Conservation (phyloP, 306 rosid species). For the Acacia crassicarpa region DNA sequence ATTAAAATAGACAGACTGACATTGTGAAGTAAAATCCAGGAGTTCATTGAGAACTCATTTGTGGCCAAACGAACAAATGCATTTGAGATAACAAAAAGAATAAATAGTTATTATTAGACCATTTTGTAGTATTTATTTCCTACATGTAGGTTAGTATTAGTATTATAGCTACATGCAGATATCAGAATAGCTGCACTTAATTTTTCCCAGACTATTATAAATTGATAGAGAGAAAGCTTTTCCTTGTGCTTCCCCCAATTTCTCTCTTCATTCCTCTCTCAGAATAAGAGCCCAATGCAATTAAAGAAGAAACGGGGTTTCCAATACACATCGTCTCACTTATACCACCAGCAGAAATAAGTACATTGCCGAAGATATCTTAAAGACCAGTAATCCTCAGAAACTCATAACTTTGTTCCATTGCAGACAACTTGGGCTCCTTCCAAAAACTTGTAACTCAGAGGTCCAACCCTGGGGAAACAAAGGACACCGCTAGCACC, state of each 20-base stretch:
- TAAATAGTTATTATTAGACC: neutral
- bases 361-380: neutral
- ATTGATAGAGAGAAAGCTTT: neutral
- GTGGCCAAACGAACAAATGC: neutral
- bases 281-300: neutral
- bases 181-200: neutral
- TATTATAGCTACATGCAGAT: neutral
- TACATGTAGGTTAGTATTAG: neutral
- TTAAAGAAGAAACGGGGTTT: neutral
- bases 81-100: neutral
- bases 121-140: neutral
- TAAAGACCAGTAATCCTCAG: neutral
- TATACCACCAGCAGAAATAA: neutral
- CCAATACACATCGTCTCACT: neutral
- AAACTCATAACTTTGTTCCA: neutral
- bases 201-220: neutral
- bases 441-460: neutral
- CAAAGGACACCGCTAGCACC: neutral
- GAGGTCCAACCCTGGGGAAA: neutral
- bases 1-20: neutral
- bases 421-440: neutral
- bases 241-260: neutral
- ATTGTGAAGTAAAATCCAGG: neutral
- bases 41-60: neutral
- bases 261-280: neutral